Percentiles rank a stretch among this genome's conserved stretches.
Evolutionary conservation across 441 rosid species (phyloP).

Genomic region (Melastoma candidum): DNA sequence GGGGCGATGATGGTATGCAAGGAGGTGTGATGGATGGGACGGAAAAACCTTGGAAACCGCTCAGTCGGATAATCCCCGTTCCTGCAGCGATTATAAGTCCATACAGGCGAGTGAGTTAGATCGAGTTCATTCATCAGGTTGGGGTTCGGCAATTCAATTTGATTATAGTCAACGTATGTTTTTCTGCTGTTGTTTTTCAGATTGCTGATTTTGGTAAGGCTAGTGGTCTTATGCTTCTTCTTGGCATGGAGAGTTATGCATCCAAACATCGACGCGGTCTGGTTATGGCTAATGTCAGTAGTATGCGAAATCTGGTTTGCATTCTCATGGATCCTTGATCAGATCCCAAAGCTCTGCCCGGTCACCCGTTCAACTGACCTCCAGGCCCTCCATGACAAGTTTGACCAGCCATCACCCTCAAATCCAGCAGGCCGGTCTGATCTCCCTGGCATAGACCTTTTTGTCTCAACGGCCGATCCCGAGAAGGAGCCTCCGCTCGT

Average conservation of each 20-base stretch:
- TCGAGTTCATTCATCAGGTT: neutral
- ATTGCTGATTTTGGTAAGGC: conserved; percentile 41
- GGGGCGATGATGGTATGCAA: conserved; percentile 40
- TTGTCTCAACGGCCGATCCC: conserved; percentile 89
- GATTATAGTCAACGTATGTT: too few species aligned
- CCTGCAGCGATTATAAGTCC: conserved; percentile 65
- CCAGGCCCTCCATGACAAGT: conserved; percentile 67
- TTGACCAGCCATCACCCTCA: conserved; percentile 73
- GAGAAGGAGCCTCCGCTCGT: conserved; percentile 88
- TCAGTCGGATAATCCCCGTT: conserved; percentile 51
- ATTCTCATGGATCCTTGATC: conserved; percentile 93
- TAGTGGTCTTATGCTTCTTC: conserved; percentile 57
- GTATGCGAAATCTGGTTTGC: conserved; percentile 84
- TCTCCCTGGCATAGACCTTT: conserved; percentile 75
- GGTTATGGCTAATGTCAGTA: conserved; percentile 83
- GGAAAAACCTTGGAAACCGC: conserved; percentile 89
- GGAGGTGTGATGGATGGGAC: conserved; percentile 45
- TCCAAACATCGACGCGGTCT: conserved; percentile 73
- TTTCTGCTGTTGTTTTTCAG: conserved; percentile 14
- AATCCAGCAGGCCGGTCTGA: conserved; percentile 86
- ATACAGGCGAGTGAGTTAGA: conserved; percentile 35
- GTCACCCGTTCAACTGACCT: conserved; percentile 78
- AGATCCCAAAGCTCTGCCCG: conserved; percentile 70
- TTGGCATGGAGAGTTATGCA: conserved; percentile 63
- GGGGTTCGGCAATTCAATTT: too few species aligned